Evolutionary conservation across 257 asterid genomes (phyloP).

Genomic region (Solanum rostratum): DNA sequence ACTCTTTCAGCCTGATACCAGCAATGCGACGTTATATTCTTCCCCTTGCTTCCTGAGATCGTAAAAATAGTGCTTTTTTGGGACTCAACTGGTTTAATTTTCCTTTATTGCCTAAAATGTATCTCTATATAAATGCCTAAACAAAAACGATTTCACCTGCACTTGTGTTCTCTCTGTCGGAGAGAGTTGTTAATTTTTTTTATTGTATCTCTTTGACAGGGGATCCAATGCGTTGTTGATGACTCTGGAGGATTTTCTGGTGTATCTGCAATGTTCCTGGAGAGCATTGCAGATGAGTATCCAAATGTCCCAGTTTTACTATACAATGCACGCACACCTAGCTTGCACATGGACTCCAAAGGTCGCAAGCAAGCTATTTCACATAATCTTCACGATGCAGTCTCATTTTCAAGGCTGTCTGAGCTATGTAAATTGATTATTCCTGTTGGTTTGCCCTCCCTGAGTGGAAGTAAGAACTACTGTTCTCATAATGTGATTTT

Average conservation of each 20-base stretch:
- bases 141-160: not conserved
- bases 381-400: slow-evolving; percentile 65
- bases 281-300: slow-evolving; percentile 86
- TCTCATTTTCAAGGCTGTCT: slow-evolving; percentile 72
- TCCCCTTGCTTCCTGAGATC: not conserved
- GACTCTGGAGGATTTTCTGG: slow-evolving; percentile 92
- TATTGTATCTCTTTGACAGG: slow-evolving; percentile 25
- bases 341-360: slow-evolving; percentile 19
- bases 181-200: not conserved
- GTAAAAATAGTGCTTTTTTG: not conserved
- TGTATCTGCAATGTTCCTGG: slow-evolving; percentile 67
- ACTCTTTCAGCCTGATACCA: not conserved
- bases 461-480: slow-evolving; percentile 48
- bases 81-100: not conserved
- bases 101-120: not conserved
- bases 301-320: slow-evolving; percentile 72
- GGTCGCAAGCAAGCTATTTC: slow-evolving; percentile 45
- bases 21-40: not conserved
- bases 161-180: not conserved
- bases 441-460: slow-evolving; percentile 78
- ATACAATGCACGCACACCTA: slow-evolving; percentile 55
- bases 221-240: slow-evolving; percentile 75
- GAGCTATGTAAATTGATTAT: slow-evolving; percentile 62
- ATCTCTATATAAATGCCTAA: not conserved
- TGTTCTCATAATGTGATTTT: slow-evolving; percentile 1